Base-by-base conservation (phyloP, 352 stramenopile species). In the Pythium oligandrum region DNA sequence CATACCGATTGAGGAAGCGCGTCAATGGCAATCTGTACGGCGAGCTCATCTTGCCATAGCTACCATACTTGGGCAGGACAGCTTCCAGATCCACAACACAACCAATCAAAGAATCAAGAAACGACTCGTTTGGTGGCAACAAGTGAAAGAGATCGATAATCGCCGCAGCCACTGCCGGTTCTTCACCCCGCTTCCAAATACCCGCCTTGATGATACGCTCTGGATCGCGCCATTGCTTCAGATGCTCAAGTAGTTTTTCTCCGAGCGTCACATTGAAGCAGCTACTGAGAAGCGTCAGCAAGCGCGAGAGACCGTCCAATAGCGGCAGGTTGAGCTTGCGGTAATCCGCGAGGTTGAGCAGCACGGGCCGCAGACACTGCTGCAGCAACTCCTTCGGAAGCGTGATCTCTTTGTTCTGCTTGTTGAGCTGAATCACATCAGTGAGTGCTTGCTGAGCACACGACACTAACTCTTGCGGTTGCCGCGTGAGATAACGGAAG, bases 201-300 rank as follows among this genome's bases (percentile, higher is more conserved):
- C 59, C 74, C 40, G 89, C 88, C 70, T 96, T 95, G 34, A 94
- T 83, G 42, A 96, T 96, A 36, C 86, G 83, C 38, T 95, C 87
- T 0, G 90, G 88, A 52, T 97, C 86, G 17, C 83, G 75, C 88
- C 88, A 98, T 60, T 98, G 92, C 62, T 97, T 94, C 10, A 98
- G 63, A 61, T 98, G 96, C 55, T 99, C 96, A 1, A 99, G 65
- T 34, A 99, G 63, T 63, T 99, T 99, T 59, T 99, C 96, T 4
- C 95, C 96, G 1, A 99, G 72, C 9, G 94, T 98, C 37, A 98
- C 95, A 52, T 99, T 99, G 59, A 99, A 99, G 75, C 95, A 98
- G 42, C 84, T 97, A 53, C 90, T 97, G 1, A 99, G 71, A 0
- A 99, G 70, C 4, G 85, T 94, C 4, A 99, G 67, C 36, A 99